phyloP scores from a whole-genome alignment of 495 filamentous ascomycete species.

The Neurospora pannonica region DNA sequence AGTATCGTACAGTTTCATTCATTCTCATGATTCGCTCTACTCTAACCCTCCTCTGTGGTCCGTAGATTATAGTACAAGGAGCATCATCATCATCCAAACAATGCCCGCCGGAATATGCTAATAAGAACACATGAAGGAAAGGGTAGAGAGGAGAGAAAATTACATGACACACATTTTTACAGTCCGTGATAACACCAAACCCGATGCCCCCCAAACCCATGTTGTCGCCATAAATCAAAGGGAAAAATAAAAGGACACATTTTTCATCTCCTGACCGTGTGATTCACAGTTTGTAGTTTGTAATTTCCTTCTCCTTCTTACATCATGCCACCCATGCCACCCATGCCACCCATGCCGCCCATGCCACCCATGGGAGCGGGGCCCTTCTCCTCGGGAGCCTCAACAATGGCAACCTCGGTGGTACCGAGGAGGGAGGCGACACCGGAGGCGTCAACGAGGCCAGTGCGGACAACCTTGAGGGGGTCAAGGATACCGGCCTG shows the following conservation, averaged over 20 bases:
- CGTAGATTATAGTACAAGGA: slow-evolving; percentile 19
- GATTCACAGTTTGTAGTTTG: not conserved
- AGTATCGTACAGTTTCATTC: not conserved
- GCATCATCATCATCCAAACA: slow-evolving; percentile 1
- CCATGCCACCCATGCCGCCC: slow-evolving; percentile 48
- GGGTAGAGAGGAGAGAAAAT: slow-evolving; percentile 25
- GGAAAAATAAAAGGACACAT: not conserved
- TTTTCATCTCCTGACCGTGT: not conserved
- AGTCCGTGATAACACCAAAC: slow-evolving; percentile 23
- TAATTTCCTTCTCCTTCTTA: slow-evolving; percentile 20
- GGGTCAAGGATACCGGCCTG: slow-evolving; percentile 92
- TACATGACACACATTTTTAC: slow-evolving; percentile 22
- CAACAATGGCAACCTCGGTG: slow-evolving; percentile 94
- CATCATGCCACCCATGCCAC: slow-evolving; percentile 49
- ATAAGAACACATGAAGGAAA: slow-evolving; percentile 17
- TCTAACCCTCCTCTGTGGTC: slow-evolving; percentile 18
- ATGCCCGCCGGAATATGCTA: slow-evolving; percentile 12
- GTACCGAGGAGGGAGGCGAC: slow-evolving; percentile 96
- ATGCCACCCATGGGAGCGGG: slow-evolving; percentile 52
- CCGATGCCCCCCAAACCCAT: slow-evolving; percentile 20
- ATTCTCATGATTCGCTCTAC: slow-evolving; percentile 11
- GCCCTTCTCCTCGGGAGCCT: slow-evolving; percentile 88
- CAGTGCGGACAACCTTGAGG: slow-evolving; percentile 97
- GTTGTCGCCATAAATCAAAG: slow-evolving; percentile 23
- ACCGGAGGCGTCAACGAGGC: slow-evolving; percentile 86